Conservation (phyloP, 169 alveolate genomes). For the Besnoitia besnoiti region DNA sequence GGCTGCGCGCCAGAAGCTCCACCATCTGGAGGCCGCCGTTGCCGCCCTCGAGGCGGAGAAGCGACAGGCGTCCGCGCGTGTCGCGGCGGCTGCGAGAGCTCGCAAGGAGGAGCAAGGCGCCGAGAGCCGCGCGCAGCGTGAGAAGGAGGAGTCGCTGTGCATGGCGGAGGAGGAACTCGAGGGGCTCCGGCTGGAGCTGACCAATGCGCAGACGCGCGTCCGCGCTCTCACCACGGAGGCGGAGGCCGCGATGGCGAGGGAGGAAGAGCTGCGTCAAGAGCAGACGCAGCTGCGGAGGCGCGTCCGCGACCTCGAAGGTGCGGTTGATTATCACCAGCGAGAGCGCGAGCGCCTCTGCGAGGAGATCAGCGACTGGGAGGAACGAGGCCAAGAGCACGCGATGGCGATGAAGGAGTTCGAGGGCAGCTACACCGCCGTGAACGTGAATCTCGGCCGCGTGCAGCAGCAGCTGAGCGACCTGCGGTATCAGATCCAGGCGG, state of each 20-base stretch:
- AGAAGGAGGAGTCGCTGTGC: background rate
- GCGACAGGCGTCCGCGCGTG: background rate
- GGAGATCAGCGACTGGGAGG: constrained; percentile 12
- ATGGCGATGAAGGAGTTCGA: constrained; percentile 11
- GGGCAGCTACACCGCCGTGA: background rate
- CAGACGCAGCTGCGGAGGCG: background rate
- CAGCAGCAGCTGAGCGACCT: background rate
- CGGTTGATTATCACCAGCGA: background rate
- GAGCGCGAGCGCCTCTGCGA: background rate
- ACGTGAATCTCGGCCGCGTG: background rate
- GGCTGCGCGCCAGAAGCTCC: background rate
- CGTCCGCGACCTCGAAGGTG: too few species aligned
- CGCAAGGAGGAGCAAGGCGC: background rate
- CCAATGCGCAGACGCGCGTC: background rate
- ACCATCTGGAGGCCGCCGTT: background rate
- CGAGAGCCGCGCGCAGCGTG: background rate
- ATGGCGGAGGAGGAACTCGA: background rate
- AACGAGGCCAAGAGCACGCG: background rate
- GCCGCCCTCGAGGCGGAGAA: background rate
- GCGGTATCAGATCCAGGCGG: background rate
- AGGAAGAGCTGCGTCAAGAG: background rate
- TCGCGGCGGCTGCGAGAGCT: background rate
- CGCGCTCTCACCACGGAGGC: too few species aligned
- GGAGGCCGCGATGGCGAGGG: background rate
- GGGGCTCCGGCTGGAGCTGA: background rate